Base-by-base conservation (phyloP, 1,284 basidiomycete species). In the Ganoderma sp. region DNA sequence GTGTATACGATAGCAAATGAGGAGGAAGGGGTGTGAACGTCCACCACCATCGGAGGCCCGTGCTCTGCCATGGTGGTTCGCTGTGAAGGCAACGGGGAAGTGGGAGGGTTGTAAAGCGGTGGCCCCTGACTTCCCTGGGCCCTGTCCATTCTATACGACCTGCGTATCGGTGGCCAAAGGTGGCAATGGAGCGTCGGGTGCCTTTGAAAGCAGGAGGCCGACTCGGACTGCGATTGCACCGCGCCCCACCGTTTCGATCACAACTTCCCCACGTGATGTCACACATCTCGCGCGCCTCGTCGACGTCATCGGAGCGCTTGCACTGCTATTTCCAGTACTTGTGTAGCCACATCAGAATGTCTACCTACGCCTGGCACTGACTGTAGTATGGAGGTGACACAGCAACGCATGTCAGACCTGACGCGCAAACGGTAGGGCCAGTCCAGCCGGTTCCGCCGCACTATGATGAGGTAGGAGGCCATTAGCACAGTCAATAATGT, bases 1-100 rank as follows among this genome's bases (percentile, higher is more conserved):
- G 90, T 90, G 77, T 93, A 91, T 19, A 90, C 80, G 59, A 93
- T 84, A 9, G 91, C 85, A 75, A 93, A 90, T 15, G 92, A 94
- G 9, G 87, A 85, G 1, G 82, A 77, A 0, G 92, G 92, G 0
- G 92, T 93, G 73, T 94, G 92, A 37, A 93, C 84, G 71, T 90
- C 86, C 65, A 94, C 78, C 59, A 92, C 78, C 41, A 84, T 68
- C n/a, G 71, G 71, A 41, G 56, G 56, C 22, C 39, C 58, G 41
- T 60, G 37, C 25, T 60, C 63, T 76, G 75, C 69, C 69, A 70
- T 70, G 48, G 48, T 50, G 37, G 10, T 15, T 60, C 7, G 22
- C 8, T 6, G 22, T 15, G 45, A 37, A 39, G 58, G 56, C 56
- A 59, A 34, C n/a, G 50, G n/a, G 62, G 34, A 41, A 42, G 58